phyloP scores from a whole-genome alignment of 1,284 basidiomycete genomes.

The Paramarasmius palmivorus region DNA sequence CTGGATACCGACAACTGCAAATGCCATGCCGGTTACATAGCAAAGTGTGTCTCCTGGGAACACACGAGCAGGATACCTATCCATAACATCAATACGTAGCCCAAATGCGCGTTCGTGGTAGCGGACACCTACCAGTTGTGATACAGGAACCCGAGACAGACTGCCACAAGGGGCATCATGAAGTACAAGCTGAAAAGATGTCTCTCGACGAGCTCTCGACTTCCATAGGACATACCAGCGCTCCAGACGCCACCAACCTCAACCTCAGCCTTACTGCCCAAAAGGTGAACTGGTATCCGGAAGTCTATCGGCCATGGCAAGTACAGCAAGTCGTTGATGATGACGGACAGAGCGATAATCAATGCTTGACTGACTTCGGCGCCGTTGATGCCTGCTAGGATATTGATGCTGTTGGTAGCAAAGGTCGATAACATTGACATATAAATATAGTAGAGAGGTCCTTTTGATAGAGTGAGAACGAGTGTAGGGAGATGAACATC shows the following conservation, averaged over 20 bases:
- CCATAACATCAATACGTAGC: too few species aligned
- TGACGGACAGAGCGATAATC: conserved; percentile 89
- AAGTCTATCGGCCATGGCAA: conserved; percentile 81
- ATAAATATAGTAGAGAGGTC: conserved; percentile 94
- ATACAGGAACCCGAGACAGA: conserved; percentile 87
- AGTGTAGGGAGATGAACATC: conserved; percentile 4
- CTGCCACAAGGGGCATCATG: conserved; percentile 91
- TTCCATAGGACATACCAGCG: conserved; percentile 84
- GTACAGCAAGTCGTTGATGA: conserved; percentile 91
- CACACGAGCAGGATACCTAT: conserved; percentile 92
- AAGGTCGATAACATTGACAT: conserved; percentile 97
- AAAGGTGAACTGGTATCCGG: conserved; percentile 66
- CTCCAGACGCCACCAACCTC: conserved; percentile 77
- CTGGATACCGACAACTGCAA: conserved; percentile 93
- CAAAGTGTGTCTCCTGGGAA: conserved; percentile 99
- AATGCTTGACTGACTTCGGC: conserved; percentile 94
- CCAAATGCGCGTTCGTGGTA: too few species aligned
- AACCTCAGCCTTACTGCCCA: conserved; percentile 65
- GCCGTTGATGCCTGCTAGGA: conserved; percentile 97
- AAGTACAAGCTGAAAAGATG: conserved; percentile 96
- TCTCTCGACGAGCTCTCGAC: conserved; percentile 83
- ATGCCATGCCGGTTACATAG: conserved; percentile 97
- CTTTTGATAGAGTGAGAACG: conserved; percentile 37
- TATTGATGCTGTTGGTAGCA: conserved; percentile 98
- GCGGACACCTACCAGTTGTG: conserved; percentile 81